Conservation (phyloP, 495 filamentous ascomycete species). For the Hypoxylon rickii region DNA sequence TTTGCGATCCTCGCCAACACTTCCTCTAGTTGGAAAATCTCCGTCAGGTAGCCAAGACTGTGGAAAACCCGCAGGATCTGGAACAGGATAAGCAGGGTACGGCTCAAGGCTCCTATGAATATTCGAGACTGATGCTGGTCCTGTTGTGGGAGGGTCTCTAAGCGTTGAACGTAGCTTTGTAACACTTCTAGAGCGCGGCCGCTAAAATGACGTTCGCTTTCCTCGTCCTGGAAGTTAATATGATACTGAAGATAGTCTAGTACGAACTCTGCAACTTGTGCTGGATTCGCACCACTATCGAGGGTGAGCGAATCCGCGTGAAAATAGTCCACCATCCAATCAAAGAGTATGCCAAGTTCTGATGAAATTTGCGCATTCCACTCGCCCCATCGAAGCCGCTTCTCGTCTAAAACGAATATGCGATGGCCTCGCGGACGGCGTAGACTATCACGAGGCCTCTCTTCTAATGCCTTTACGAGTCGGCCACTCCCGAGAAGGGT, state of each 20-base stretch:
- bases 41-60: conserved; percentile 27
- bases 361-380: conserved; percentile 75
- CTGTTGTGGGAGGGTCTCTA: conserved; percentile 29
- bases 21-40: conserved; percentile 48
- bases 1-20: conserved; percentile 45
- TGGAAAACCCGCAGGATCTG: conserved; percentile 44
- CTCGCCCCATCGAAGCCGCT: conserved; percentile 62
- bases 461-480: conserved; percentile 58
- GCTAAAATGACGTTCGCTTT: conserved; percentile 45
- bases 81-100: conserved; percentile 34
- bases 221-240: conserved; percentile 38
- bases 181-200: conserved; percentile 52
- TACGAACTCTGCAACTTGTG: conserved; percentile 45
- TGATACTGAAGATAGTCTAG: conserved; percentile 47
- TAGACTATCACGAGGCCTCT: conserved; percentile 31
- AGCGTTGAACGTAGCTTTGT: conserved; percentile 41
- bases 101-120: conserved; percentile 37
- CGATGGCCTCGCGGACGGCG: conserved; percentile 30
- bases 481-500: conserved; percentile 78
- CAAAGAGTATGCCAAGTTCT: conserved; percentile 64
- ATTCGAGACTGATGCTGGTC: conserved; percentile 11
- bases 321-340: conserved; percentile 57
- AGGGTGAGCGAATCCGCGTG: conserved; percentile 3
- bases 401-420: conserved; percentile 54
- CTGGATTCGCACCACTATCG: conserved; percentile 3